A percentile compares a stretch with the other conserved stretches of the same genome.
phyloP scores from a whole-genome alignment of 257 asterid genomes.

The Anisodus acutangulus region DNA sequence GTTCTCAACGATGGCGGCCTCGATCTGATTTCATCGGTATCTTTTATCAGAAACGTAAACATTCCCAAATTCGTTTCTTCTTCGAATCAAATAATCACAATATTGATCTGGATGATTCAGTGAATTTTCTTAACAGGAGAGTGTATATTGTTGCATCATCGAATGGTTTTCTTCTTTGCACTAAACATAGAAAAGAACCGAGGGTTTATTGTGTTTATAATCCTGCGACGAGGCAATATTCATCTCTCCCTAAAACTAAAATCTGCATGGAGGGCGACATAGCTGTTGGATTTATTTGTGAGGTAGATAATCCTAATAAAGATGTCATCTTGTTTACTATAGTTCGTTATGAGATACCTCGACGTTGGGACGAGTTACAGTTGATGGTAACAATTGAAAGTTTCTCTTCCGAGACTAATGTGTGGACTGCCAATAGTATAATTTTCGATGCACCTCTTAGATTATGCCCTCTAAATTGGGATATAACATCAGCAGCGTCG shows the following conservation, averaged over 20 bases:
- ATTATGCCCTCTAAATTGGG: neutral
- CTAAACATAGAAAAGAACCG: neutral
- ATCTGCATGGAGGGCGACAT: neutral
- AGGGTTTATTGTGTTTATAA: neutral
- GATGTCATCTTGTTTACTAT: neutral
- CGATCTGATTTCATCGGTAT: neutral
- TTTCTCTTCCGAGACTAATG: neutral
- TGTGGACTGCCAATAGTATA: neutral
- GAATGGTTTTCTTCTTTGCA: neutral
- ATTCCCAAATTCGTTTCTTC: neutral
- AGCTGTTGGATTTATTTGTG: neutral
- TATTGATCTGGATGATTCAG: neutral
- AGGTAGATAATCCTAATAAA: neutral
- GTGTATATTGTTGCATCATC: neutral
- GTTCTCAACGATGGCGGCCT: neutral
- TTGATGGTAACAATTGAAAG: neutral
- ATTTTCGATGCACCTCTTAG: neutral
- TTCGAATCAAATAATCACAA: neutral
- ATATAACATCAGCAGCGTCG: neutral
- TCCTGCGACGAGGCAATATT: neutral
- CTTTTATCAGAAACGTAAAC: neutral
- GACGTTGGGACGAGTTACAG: neutral
- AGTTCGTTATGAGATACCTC: neutral
- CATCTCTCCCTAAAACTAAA: neutral
- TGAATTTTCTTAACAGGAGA: neutral